Evolutionary conservation across 164 flowering plant species (phyloP).

Genomic region (Santalum album): DNA sequence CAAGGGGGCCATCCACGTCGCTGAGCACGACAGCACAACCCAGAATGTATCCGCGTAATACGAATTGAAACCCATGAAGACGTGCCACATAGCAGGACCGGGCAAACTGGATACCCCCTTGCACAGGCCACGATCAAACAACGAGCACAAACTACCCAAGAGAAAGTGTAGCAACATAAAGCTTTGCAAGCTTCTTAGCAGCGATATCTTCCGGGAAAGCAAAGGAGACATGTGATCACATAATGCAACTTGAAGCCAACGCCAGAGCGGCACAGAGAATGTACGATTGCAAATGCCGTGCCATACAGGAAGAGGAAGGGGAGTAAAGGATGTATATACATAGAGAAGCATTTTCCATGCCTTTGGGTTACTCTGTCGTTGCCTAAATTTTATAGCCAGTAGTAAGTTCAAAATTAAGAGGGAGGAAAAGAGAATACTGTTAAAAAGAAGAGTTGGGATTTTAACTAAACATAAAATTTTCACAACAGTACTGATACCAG

Average conservation of each 20-base stretch:
- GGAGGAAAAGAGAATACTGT: too few species aligned
- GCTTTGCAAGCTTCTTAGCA: slow-evolving; percentile 64
- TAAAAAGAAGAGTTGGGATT: too few species aligned
- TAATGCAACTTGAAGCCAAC: slow-evolving; percentile 70
- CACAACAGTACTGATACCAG: too few species aligned
- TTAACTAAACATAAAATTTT: too few species aligned
- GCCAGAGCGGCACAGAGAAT: slow-evolving; percentile 43
- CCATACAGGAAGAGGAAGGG: too few species aligned
- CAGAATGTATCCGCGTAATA: slow-evolving; percentile 71
- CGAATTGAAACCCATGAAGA: slow-evolving; percentile 69
- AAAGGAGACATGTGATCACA: slow-evolving; percentile 34
- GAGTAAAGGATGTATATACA: too few species aligned
- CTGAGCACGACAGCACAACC: slow-evolving; percentile 76
- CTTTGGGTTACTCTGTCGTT: too few species aligned
- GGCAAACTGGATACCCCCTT: slow-evolving; percentile 44
- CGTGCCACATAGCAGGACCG: slow-evolving; percentile 80
- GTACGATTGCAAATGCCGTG: slow-evolving; percentile 49
- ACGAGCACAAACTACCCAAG: slow-evolving; percentile 50
- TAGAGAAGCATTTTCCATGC: too few species aligned
- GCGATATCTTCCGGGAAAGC: slow-evolving; percentile 30
- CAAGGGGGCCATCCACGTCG: slow-evolving; percentile 63
- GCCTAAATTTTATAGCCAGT: too few species aligned
- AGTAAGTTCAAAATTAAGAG: too few species aligned
- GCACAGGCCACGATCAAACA: slow-evolving; percentile 50
- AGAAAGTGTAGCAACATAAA: slow-evolving; percentile 37